phyloP scores from a whole-genome alignment of 768 basidiomycete species.

The Dioszegia hungarica region DNA sequence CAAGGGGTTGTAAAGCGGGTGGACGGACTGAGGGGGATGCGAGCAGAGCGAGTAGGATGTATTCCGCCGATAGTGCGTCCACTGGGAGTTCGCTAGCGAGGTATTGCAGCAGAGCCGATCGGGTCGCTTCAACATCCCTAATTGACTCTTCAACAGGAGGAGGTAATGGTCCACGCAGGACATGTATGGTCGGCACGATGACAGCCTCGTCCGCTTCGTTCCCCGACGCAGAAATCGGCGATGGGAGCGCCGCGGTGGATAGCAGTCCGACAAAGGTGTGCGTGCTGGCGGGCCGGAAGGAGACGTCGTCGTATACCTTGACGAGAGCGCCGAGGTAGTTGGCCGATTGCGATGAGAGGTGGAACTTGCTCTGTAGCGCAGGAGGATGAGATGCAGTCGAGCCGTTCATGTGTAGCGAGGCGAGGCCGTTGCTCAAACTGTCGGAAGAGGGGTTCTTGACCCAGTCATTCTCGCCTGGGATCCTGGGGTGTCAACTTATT shows the following conservation, averaged over 20 bases:
- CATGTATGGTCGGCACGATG: slow-evolving; percentile 41
- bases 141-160: not conserved
- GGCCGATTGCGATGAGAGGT: slow-evolving; percentile 16
- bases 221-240: slow-evolving; percentile 7
- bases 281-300: slow-evolving; percentile 37
- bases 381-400: slow-evolving; percentile 10
- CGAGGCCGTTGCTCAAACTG: not conserved
- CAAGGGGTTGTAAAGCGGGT: slow-evolving; percentile 29
- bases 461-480: slow-evolving; percentile 43
- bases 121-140: not conserved
- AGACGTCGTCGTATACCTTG: slow-evolving; percentile 45
- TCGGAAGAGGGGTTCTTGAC: not conserved
- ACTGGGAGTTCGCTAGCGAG: not conserved
- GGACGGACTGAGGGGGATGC: slow-evolving; percentile 34
- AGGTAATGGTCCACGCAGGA: slow-evolving; percentile 8
- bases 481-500: no score
- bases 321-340: slow-evolving; percentile 44
- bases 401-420: not conserved
- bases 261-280: slow-evolving; percentile 43
- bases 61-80: slow-evolving; percentile 35
- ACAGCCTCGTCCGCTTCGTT: slow-evolving; percentile 15
- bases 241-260: slow-evolving; percentile 33
- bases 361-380: slow-evolving; percentile 30
- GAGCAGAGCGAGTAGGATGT: slow-evolving; percentile 33
- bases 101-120: not conserved